phyloP scores from a whole-genome alignment of 148 eudicot species.

The Nepenthes gracilis region DNA sequence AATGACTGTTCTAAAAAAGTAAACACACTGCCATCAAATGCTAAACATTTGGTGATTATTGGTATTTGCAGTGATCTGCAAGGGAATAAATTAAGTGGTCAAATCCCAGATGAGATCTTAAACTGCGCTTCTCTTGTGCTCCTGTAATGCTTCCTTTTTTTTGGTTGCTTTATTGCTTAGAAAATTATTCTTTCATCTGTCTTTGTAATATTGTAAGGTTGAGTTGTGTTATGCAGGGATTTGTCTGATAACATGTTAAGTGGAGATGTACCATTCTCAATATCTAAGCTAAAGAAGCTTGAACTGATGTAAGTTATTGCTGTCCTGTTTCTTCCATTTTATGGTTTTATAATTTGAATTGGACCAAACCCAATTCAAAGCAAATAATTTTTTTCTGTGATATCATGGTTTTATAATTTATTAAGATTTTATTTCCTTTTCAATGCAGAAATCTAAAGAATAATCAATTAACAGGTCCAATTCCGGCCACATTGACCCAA shows the following conservation, averaged over 20 bases:
- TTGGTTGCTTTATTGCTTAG: not conserved
- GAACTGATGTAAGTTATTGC: slow-evolving; percentile 41
- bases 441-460: slow-evolving; percentile 44
- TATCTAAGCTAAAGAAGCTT: slow-evolving; percentile 59
- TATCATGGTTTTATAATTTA: no score
- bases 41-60: not conserved
- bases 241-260: slow-evolving; percentile 47
- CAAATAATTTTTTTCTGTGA: no score
- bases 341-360: not conserved
- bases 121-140: slow-evolving; percentile 31
- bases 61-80: slow-evolving; percentile 42
- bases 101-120: slow-evolving; percentile 66
- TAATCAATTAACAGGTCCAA: slow-evolving; percentile 59
- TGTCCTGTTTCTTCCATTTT: not conserved
- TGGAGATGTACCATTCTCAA: slow-evolving; percentile 62
- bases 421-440: not conserved
- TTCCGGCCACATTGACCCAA: slow-evolving; percentile 64
- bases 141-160: slow-evolving; percentile 17
- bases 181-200: not conserved
- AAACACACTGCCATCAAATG: not conserved
- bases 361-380: not conserved
- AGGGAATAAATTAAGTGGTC: slow-evolving; percentile 60
- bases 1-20: not conserved
- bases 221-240: slow-evolving; percentile 23
- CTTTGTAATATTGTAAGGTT: not conserved